Percentiles rank a stretch among this genome's conserved stretches.
phyloP scores from a whole-genome alignment of 768 basidiomycete species.

The Mycena pura region DNA sequence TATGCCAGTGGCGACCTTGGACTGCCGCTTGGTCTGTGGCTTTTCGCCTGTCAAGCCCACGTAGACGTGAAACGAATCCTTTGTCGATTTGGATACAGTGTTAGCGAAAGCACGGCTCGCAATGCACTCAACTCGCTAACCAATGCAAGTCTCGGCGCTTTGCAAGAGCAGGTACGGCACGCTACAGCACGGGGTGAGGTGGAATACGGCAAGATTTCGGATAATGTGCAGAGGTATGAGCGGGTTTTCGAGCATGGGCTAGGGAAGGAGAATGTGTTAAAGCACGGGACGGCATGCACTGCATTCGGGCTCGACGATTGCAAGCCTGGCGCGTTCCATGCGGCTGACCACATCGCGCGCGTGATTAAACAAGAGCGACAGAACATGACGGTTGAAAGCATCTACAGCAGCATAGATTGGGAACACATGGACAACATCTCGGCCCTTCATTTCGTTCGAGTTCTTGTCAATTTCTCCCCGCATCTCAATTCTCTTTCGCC shows the following conservation, averaged over 20 bases:
- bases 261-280: neutral
- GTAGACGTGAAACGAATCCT: neutral
- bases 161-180: neutral
- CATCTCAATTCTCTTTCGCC: neutral
- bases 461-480: neutral
- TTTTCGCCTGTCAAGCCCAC: too few species aligned
- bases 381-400: neutral
- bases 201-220: neutral
- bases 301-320: neutral
- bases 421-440: neutral
- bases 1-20: too few species aligned
- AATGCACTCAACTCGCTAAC: neutral
- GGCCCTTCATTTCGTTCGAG: neutral
- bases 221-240: neutral
- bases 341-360: neutral
- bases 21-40: too few species aligned
- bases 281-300: neutral
- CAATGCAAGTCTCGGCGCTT: neutral
- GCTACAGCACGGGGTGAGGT: neutral
- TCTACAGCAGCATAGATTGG: neutral
- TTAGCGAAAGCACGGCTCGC: neutral
- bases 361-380: neutral
- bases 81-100: neutral
- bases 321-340: neutral
- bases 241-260: neutral